phyloP scores from a whole-genome alignment of 305 asterid species.

The Solanum aculeatissimum region DNA sequence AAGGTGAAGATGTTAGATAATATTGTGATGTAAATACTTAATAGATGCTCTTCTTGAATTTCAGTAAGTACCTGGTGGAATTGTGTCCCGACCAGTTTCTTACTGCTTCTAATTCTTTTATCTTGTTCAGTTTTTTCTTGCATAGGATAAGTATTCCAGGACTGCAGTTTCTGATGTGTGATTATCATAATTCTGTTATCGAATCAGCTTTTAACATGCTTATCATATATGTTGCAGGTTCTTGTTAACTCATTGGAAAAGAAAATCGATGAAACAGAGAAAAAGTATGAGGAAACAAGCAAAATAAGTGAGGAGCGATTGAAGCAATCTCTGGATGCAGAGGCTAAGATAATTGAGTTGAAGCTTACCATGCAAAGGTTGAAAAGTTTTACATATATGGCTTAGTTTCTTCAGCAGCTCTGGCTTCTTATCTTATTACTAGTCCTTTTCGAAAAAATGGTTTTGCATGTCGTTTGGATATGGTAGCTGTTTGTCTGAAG shows the following conservation, averaged over 20 bases:
- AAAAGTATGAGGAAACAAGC: conserved; percentile 53
- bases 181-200: background rate
- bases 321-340: conserved; percentile 68
- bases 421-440: background rate
- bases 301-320: conserved; percentile 58
- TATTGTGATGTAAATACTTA: background rate
- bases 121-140: background rate
- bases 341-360: conserved; percentile 52
- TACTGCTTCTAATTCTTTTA: background rate
- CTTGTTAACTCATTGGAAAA: conserved; percentile 57
- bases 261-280: conserved; percentile 64
- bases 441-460: background rate
- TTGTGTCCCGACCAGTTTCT: background rate
- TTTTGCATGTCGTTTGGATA: background rate
- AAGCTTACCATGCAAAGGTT: conserved; percentile 75
- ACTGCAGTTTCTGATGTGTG: background rate
- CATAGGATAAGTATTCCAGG: background rate
- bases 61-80: background rate
- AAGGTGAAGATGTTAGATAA: conserved; percentile 1
- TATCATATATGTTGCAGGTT: conserved; percentile 28
- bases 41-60: background rate
- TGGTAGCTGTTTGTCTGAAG: background rate
- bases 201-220: conserved; percentile 3
- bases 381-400: background rate
- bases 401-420: background rate